Conservation (phyloP, 805 yeast species). For the Alloascoidea africana region DNA sequence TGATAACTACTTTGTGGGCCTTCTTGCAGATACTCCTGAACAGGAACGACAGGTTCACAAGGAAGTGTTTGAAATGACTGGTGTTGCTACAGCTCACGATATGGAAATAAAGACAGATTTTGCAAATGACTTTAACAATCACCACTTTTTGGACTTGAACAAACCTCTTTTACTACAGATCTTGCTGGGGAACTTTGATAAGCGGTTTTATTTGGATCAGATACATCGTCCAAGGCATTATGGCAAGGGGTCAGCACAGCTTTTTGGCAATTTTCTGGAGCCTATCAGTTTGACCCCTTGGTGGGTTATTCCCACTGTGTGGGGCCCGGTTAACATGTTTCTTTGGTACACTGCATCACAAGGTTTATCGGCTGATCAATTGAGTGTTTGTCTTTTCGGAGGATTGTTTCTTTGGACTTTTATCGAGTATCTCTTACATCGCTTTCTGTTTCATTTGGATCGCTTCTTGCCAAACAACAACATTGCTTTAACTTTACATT, state of each 20-base stretch:
- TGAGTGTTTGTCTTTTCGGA: constrained; percentile 11
- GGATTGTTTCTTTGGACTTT: constrained; percentile 94
- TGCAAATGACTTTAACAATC: constrained; percentile 50
- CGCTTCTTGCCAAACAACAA: constrained; percentile 70
- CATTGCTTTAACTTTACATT: constrained; percentile 65
- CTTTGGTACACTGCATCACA: constrained; percentile 45
- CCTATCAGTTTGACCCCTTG: constrained; percentile 86
- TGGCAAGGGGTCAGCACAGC: constrained; percentile 91
- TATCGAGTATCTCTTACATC: constrained; percentile 75
- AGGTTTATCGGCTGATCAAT: constrained; percentile 21
- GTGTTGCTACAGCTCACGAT: constrained; percentile 59
- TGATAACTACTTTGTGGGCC: constrained; percentile 68
- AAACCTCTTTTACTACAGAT: constrained; percentile 77
- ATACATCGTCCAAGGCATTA: constrained; percentile 97
- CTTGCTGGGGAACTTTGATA: constrained; percentile 55
- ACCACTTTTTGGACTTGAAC: constrained; percentile 75
- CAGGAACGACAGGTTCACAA: constrained; percentile 58
- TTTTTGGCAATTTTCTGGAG: constrained; percentile 90
- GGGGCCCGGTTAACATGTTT: constrained; percentile 73
- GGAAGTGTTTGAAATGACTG: constrained; percentile 15
- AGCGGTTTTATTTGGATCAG: constrained; percentile 87
- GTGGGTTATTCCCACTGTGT: constrained; percentile 78
- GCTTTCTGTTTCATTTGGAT: constrained; percentile 90
- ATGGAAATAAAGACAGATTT: constrained; percentile 71
- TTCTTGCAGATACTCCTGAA: constrained; percentile 56